phyloP scores from a whole-genome alignment of 2,329 filamentous ascomycete species.

The Clathrospora elynae region DNA sequence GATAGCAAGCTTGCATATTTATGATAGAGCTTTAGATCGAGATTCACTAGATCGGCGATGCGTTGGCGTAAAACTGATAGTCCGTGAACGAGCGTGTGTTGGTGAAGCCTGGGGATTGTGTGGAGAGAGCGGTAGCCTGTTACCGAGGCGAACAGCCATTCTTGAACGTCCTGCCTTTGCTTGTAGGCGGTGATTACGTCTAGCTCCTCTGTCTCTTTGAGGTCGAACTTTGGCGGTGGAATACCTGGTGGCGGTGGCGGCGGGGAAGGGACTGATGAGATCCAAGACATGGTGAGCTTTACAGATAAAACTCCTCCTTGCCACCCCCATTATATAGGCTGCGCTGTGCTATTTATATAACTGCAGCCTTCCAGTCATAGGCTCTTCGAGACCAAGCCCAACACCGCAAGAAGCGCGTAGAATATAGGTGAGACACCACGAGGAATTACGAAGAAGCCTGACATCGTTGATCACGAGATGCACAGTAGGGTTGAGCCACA shows the following conservation, averaged over 20 bases:
- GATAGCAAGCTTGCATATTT: slow-evolving; percentile 2
- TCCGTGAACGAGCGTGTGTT: background rate
- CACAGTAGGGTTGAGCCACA: no score
- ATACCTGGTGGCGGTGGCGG: background rate
- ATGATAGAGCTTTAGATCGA: background rate
- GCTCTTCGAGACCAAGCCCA: no score
- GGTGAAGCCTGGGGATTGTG: background rate
- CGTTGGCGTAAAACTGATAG: background rate
- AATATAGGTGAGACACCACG: no score
- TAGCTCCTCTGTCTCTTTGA: background rate
- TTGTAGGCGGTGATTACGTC: background rate
- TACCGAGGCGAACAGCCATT: slow-evolving; percentile 3
- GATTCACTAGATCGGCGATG: background rate
- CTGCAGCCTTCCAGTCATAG: no score
- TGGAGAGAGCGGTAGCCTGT: background rate
- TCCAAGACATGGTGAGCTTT: background rate
- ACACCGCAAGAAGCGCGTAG: no score
- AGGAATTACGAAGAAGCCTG: no score
- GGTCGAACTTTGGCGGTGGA: background rate
- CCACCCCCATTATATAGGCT: no score
- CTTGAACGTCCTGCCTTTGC: background rate
- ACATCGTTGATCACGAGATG: no score
- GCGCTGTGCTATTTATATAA: no score
- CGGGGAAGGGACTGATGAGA: background rate
- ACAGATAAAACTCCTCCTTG: background rate